Base-by-base conservation (phyloP, 371 early-diverging fungal species). In the Chytridiales sp. region DNA sequence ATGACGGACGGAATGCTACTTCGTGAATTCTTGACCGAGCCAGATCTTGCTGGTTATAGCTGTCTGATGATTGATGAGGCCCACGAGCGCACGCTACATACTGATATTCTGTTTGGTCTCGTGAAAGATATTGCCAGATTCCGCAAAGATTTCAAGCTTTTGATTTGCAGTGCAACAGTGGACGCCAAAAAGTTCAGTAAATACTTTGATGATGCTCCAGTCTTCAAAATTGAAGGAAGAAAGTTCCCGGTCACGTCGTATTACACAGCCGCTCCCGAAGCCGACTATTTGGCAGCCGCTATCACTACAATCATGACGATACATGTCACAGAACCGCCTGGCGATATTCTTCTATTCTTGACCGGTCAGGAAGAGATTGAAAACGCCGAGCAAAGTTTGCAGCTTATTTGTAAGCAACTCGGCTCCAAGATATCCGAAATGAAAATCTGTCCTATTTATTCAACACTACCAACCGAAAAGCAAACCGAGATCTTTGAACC, bases 331-430 rank as follows among this genome's bases (percentile, higher is more conserved):
- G 92, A 94, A 68, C 85, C 82, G 6, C 80, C 80, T 40, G 98
- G 98, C 41, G 99, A 98, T 68, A 93, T 99, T 46, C 75, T 99
- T 29, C 91, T 99, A 19, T 99, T 99, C 69, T 75, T 99, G 61
- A 97, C 99, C 5, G 99, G 99, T 47, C 97, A 98, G 81, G 98
- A 99, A 47, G 99, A 99, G 75, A 99, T 99, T 63, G 98, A 99
- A 68, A 81, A 81, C 30, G 95, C 90, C 0, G 87, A 92, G 26
- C 94, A 94, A 67, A 84, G 83, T 9, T 73, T 98, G 43, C 74
- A 79, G 53, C 86, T 88, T 47, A 91, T 91, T 9, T 82, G 85
- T 62, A 81, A 86, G 66, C 85, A 86, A 4, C 80, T 97, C 11
- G 98, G 98, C 0, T 89, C 87, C 60, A 89, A 87, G 52, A 95